Conservation (phyloP, 2,329 filamentous ascomycete species). For the Aspergillus sp. region DNA sequence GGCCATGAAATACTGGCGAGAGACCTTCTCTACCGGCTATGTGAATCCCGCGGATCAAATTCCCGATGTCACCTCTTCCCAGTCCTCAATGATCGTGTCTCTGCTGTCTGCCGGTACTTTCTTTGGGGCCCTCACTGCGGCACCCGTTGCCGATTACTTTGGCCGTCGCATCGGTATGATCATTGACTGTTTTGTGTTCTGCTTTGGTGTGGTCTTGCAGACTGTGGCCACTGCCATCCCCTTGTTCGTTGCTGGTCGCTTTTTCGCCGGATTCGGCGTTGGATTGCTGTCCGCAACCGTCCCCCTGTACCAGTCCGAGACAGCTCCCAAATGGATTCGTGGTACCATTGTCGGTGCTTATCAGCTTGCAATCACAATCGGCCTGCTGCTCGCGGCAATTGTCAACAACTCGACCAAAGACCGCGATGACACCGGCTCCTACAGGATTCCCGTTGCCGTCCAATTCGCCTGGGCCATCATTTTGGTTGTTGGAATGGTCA, state of each 20-base stretch:
- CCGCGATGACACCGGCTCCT: constrained; percentile 61
- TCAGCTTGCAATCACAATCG: constrained; percentile 78
- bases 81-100: constrained; percentile 62
- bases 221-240: constrained; percentile 31
- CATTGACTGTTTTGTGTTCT: constrained; percentile 32
- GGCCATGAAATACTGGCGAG: constrained; percentile 48
- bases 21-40: constrained; percentile 34
- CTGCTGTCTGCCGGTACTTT: constrained; percentile 74
- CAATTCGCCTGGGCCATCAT: constrained; percentile 80
- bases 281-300: constrained; percentile 73
- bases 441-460: constrained; percentile 75
- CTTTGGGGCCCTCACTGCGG: constrained; percentile 69
- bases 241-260: constrained; percentile 50
- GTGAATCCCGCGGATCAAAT: constrained; percentile 38
- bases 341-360: constrained; percentile 75
- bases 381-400: constrained; percentile 69
- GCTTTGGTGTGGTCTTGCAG: constrained; percentile 37
- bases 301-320: constrained; percentile 77
- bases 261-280: constrained; percentile 59
- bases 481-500: constrained; percentile 67
- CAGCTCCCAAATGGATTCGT: constrained; percentile 69
- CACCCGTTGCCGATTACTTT: constrained; percentile 53
- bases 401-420: constrained; percentile 70
- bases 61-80: constrained; percentile 55
- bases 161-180: constrained; percentile 46